Evolutionary conservation across 345 rosid genomes (phyloP), one percentile per base, ranked within the genome.

Genomic region (Linum tenue): DNA sequence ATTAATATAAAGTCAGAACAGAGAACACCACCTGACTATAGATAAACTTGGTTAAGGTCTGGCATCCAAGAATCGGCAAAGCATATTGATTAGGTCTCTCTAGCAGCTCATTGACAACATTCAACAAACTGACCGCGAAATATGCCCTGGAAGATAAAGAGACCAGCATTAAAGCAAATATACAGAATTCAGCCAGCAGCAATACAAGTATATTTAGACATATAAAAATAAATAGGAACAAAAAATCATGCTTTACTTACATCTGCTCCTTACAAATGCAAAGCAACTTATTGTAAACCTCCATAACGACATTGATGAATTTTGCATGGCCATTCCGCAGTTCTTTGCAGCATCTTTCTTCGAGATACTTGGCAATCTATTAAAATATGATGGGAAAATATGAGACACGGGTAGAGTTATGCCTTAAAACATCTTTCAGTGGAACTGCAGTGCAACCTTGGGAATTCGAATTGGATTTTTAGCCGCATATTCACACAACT

Each of bases 401-500:
- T 62, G 44, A 63, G 62, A 42, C 59, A 65, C 55, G 3, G 58
- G 5, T 22, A 15, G 48, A 5, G 35, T 56, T 64, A 6, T 17
- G 56, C 60, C 56, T 22, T 41, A n/a, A 37, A 7, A 56, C 6
- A 6, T 39, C 36, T 51, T n/a, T 36, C 9, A 51, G 39, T 36
- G 11, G 56, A 64, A 69, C 2, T 14, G 12, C 55, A 62, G 41
- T 5, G 53, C 15, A 69, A 88, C 97, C 95, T 84, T 94, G 9
- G 99, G 99, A 64, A 94, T 94, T 57, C 95, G 86, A 61, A 82
- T 72, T 7, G 99, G 96, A 56, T 90, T 94, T 67, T 73, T 88
- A 0, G 95, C 89, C 75, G 97, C 99, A 80, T 94, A 94, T 81
- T 90, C 97, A 17, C 97, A 94, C 65, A 94, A 77, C 64, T 94